A percentile compares a stretch with the other conserved stretches of the same genome.
These are phyloP conservation scores for Stephania cephalantha DNA, from an alignment of 164 flowering plant genomes.

Conservation along the genomic window DNA sequence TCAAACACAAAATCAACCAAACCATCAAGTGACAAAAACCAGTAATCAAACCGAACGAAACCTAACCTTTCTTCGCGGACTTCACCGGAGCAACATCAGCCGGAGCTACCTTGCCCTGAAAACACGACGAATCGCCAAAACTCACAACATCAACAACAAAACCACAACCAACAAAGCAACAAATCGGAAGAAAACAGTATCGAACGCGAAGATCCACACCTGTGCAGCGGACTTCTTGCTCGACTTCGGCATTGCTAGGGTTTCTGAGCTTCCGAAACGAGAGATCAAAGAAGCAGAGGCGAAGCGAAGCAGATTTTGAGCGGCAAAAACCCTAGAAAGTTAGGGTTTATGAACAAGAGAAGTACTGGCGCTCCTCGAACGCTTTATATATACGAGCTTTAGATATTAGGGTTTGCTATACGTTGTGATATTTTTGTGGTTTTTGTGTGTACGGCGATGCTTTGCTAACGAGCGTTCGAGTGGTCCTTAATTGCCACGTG, in stretches of 20 bases:
- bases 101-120: conserved; percentile 1
- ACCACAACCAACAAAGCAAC: background rate
- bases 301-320: background rate
- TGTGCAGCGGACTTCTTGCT: background rate
- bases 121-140: background rate
- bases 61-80: conserved; percentile 18
- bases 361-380: background rate
- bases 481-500: background rate
- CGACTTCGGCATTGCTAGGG: background rate
- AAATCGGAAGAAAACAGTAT: background rate
- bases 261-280: background rate
- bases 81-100: conserved; percentile 8
- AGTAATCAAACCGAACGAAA: background rate
- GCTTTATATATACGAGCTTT: background rate
- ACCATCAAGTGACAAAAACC: background rate
- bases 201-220: background rate
- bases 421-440: background rate
- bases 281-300: background rate
- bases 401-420: background rate
- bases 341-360: background rate
- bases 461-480: background rate
- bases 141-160: background rate
- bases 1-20: background rate
- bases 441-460: background rate
- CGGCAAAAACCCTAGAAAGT: background rate